Evolutionary conservation across 108 stramenopile genomes (phyloP), one percentile per base, ranked within the genome.

Genomic region (Aurantiochytrium sp.): DNA sequence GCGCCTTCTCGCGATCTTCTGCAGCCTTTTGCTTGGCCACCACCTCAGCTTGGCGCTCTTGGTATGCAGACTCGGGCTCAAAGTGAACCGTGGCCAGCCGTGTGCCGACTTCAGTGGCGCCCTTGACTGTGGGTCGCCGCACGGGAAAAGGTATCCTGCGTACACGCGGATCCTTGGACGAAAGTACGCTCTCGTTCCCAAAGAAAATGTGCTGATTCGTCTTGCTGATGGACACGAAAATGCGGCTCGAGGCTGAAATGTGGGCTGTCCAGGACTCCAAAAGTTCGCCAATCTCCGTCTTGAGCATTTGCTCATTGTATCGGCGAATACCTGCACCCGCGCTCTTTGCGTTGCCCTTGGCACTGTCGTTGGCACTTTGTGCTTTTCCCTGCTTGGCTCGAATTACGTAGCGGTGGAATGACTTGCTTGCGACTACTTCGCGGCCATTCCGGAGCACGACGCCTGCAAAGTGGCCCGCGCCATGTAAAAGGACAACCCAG

Each of bases 391-490:
- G 76, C 51, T 83, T 83, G 45, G 45, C 51, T 19, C 76, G 76
- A 35, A 83, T 53, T 8, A 83, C 76, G 76, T 83, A 83, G 1
- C 76, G 45, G 4, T 83, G 76, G 4, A 83, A 83, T 6, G 76
- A 83, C 76, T 83, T 83, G 76, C 49, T 53, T 6, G 45, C 76
- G 51, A 83, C 76, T 45, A 83, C 76, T 6, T 47, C 28, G 45
- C 49, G 51, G 49, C 76, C 76, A 12, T 83, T 83, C 1, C 28
- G n/a, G 23, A 83, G 49, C 49, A 83, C 51, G 14, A 53, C 76
- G 51, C 76, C 76, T 23, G 76, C 76, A 83, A 83, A 83, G 28
- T 83, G 76, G 76, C 76, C 76, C n/a, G 76, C 76, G 49, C 76
- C 76, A 23, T 83, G 76, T 12, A 83, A 23, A 12, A 83, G 51